Base-by-base conservation (phyloP, 177 flowering plant genomes). In the Vitis hybrid region DNA sequence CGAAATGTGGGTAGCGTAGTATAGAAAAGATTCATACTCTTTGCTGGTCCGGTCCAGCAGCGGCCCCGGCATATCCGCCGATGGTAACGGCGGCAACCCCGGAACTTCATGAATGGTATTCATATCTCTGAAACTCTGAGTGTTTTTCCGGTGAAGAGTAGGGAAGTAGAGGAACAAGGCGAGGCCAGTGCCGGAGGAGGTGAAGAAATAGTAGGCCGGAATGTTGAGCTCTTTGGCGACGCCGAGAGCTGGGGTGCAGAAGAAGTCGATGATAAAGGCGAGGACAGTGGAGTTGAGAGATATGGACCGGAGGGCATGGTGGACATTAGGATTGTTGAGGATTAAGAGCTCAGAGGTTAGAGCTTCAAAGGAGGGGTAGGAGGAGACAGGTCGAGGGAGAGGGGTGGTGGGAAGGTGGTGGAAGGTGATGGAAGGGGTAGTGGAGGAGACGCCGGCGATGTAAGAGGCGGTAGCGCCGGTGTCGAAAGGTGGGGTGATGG, bases 191-290 rank as follows among this genome's bases (percentile, higher is more conserved):
- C 82, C 89, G 6, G 74, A 72, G 9, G 82, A 79, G 21, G 88
- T 80, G 74, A 72, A 68, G 82, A 68, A 86, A 67, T 58, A 75
- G 68, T 77, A 88, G 18, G 76, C 66, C 2, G 88, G 89, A 70
- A 89, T 73, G 16, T 27, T 11, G 70, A 86, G 77, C 0, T 58
- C 35, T 3, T 52, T 1, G 7, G 86, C 67, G 48, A 78, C 76
- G 4, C 61, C 46, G 7, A 72, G 59, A 30, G 80, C 70, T 2
- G 76, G 1, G 64, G 51, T 8, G 81, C 88, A 83, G 78, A 89
- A 88, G 75, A 81, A 74, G 72, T 89, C 89, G 12, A 84, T 55
- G 68, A 88, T 24, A 52, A 88, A 51, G 56, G 89, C 84, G 1
- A 18, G 51, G 72, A 83, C 13, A 24, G 40, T 56, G 52, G 54